Percentiles rank a stretch among this genome's conserved stretches.
phyloP scores from a whole-genome alignment of 805 yeast species.

The Lipomyces kockii region DNA sequence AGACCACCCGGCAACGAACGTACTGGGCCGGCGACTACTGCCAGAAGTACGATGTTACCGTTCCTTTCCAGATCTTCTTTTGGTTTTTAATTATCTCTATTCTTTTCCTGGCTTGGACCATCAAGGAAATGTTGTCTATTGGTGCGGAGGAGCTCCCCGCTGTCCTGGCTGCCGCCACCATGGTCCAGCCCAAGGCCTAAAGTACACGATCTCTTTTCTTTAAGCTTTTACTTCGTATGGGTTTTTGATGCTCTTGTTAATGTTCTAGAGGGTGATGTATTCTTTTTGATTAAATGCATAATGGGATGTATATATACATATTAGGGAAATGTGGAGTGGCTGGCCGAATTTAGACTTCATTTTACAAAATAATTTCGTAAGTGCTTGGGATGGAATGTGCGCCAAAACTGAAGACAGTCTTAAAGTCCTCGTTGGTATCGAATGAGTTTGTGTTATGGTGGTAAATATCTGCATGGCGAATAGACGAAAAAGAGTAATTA shows the following conservation, averaged over 20 bases:
- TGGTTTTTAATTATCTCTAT: constrained; percentile 52
- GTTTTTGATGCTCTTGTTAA: constrained; percentile 8
- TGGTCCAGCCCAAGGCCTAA: constrained; percentile 35
- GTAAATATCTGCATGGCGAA: background rate
- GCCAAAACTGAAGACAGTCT: background rate
- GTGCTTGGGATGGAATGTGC: background rate
- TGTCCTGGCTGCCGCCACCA: constrained; percentile 61
- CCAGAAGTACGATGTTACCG: constrained; percentile 67
- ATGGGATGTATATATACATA: constrained; percentile 28
- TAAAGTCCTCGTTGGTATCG: background rate
- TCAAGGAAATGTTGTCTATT: constrained; percentile 54
- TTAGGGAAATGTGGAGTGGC: constrained; percentile 20
- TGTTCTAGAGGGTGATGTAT: constrained; percentile 13
- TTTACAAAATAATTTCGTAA: background rate
- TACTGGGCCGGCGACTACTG: constrained; percentile 57
- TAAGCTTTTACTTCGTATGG: background rate
- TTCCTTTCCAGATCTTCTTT: constrained; percentile 67
- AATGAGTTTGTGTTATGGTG: background rate
- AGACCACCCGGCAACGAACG: constrained; percentile 42
- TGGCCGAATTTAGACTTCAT: constrained; percentile 16
- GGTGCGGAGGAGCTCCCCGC: constrained; percentile 67
- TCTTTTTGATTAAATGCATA: constrained; percentile 20
- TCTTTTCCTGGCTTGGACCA: constrained; percentile 53
- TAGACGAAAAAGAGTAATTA: no score
- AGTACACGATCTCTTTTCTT: background rate